Conservation (phyloP, 768 basidiomycete species). For the Symmetrospora coprosmae region DNA sequence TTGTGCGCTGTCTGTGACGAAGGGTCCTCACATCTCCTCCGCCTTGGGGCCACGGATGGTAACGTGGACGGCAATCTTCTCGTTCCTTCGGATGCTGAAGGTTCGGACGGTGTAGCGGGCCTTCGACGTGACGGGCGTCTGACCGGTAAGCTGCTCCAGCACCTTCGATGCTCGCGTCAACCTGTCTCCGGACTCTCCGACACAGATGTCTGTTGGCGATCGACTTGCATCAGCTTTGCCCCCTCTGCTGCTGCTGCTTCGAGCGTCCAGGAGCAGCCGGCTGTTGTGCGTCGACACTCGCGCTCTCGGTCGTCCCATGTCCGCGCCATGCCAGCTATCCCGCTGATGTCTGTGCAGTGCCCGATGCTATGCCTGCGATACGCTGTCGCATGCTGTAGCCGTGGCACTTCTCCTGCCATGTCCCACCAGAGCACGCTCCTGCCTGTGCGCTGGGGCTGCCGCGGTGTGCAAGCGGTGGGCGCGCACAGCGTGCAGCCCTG, state of each 20-base stretch:
- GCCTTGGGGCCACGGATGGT: slow-evolving; percentile 99
- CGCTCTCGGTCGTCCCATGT: too few species aligned
- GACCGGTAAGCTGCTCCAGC: slow-evolving; percentile 95
- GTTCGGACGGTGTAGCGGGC: slow-evolving; percentile 98
- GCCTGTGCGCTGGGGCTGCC: too few species aligned
- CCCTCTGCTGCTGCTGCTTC: neutral
- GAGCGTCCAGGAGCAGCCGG: neutral
- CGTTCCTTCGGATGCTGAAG: slow-evolving; percentile 98
- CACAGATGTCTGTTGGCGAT: slow-evolving; percentile 78
- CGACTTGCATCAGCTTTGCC: neutral
- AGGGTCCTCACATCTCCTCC: slow-evolving; percentile 57
- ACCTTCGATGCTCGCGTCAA: slow-evolving; percentile 98
- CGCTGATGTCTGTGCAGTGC: too few species aligned
- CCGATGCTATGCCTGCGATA: too few species aligned
- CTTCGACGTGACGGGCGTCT: slow-evolving; percentile 98
- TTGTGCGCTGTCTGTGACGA: neutral
- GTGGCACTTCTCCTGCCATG: too few species aligned
- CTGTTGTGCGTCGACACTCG: too few species aligned
- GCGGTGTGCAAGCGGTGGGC: too few species aligned
- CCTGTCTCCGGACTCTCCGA: slow-evolving; percentile 98
- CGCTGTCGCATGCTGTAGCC: too few species aligned
- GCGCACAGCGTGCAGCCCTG: too few species aligned
- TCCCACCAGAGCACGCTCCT: too few species aligned
- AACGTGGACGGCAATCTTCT: slow-evolving; percentile 80
- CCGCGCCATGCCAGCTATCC: too few species aligned